Conservation (phyloP, 768 basidiomycete genomes). For the Pulveroboletus frians region DNA sequence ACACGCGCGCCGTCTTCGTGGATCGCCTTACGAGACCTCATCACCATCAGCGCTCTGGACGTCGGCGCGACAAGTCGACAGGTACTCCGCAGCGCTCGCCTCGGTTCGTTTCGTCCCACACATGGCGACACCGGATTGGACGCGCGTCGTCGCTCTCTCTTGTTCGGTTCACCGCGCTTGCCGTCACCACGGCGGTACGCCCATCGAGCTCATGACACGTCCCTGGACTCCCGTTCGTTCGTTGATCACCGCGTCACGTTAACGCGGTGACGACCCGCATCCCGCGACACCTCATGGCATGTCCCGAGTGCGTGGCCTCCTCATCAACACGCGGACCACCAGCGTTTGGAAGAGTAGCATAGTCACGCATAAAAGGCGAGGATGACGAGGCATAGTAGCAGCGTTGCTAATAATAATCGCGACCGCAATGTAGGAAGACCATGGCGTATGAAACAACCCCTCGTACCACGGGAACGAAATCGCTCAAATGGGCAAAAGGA, state of each 20-base stretch:
- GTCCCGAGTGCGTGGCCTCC: too few species aligned
- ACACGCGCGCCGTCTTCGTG: slow-evolving; percentile 8
- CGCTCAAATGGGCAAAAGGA: not conserved
- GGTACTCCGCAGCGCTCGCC: not conserved
- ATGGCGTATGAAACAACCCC: slow-evolving; percentile 11
- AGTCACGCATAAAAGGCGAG: slow-evolving; percentile 15
- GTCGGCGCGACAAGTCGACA: not conserved
- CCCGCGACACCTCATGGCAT: slow-evolving; percentile 6
- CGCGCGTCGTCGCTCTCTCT: not conserved
- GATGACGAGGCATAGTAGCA: slow-evolving; percentile 15
- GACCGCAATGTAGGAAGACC: slow-evolving; percentile 13
- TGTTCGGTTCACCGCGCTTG: not conserved
- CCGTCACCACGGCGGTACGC: slow-evolving; percentile 5
- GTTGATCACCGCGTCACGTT: slow-evolving; percentile 15
- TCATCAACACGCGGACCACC: not conserved
- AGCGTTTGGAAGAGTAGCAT: slow-evolving; percentile 4
- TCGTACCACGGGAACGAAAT: slow-evolving; percentile 19
- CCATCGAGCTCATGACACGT: not conserved
- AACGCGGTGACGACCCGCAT: slow-evolving; percentile 1
- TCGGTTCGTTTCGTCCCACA: not conserved
- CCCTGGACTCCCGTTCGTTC: slow-evolving; percentile 5
- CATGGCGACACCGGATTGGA: not conserved
- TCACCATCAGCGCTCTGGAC: too few species aligned
- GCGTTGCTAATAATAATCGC: slow-evolving; percentile 20
- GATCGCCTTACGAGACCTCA: slow-evolving; percentile 7